Evolutionary conservation across 2,329 filamentous ascomycete species (phyloP), one percentile per base, ranked within the genome.

Genomic region (Aspergillus ruber): DNA sequence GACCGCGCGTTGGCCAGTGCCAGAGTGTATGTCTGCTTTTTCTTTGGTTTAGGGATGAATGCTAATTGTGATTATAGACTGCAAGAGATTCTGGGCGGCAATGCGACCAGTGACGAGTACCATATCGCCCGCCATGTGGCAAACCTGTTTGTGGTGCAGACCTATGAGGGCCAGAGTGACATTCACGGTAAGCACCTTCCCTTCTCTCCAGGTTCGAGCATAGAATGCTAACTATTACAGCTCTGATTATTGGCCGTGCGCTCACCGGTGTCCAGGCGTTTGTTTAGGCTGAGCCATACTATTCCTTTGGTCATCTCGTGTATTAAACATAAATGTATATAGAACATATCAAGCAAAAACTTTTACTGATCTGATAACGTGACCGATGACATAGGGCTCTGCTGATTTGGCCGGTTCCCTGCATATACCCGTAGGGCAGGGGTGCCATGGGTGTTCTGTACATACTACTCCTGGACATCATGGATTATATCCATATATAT

Each of bases 81-180:
- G 51, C 93, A 98, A 70, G 93, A 98, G 74, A 81, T 98, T 18
- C 96, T 98, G 72, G 93, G 93, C 49, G 93, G 93, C 25, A 98
- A 98, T 64, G 93, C 93, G n/a, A 89, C 93, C 43, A 95, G 90
- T 63, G 93, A 98, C 61, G 93, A 98, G 73, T 98, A 97, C 64
- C 83, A 84, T 52, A 96, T 98, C 62, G 93, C 89, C 13, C 82
- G 93, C 54, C 93, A 97, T 73, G 93, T 96, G 50, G 85, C 91
- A 48, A 98, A 98, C 68, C 70, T 98, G 54, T 98, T 94, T 69
- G 93, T 98, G 45, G 94, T 91, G 46, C 91, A 97, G 74, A 97
- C 91, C 1, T 98, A 98, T 60, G 93, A 98, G 73, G 93, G 93
- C 18, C 93, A 97, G 72, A 96, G 90, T 64, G 93, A 97, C 71